Base-by-base conservation (phyloP, 805 yeast species). In the Yamadazyma paraphyllophila region DNA sequence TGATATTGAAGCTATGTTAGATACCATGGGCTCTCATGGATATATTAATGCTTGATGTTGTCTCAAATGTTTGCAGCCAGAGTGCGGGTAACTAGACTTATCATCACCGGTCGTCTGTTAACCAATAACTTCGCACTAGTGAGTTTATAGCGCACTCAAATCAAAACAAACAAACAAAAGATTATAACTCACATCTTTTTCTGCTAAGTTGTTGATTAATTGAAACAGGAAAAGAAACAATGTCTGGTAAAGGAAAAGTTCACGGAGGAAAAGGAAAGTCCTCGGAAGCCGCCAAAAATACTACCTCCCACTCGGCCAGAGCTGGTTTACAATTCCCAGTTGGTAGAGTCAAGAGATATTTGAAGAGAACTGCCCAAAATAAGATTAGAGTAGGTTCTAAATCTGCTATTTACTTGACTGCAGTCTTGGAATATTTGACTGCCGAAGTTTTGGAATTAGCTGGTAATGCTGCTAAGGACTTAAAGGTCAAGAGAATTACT, bases 361-460 rank as follows among this genome's bases (percentile, higher is more conserved):
- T 94, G 69, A 92, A 91, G 76, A 84, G 78, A 67, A 88, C 85
- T 54, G 96, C 96, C 15, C 94, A 88, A 65, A 88, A 88, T 70
- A 79, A 78, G 57, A 71, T 79, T 53, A 69, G 96, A 67, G 95
- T 89, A 40, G 96, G 96, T 48, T 86, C 66, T 70, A 85, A 71
- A 70, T 77, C 97, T 36, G 98, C 99, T 41, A 92, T 92, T 52
- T 92, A 92, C 68, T 77, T 92, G 55, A 91, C 97, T 46, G 96
- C 97, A 15, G 98, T 92, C 36, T 80, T 92, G 56, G 98, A 92
- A 71, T 92, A 92, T 73, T 76, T 92, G 63, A 90, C 97, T 44
- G 97, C 98, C 32, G 98, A 92, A 76, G 96, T 92, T 41, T 79
- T 92, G 61, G 98, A 92, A 76, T 78, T 92, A 78, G 97, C 98